Percentiles rank a stretch among this genome's conserved stretches.
Conservation (phyloP, 169 alveolate species). For the Perkinsus olseni region DNA sequence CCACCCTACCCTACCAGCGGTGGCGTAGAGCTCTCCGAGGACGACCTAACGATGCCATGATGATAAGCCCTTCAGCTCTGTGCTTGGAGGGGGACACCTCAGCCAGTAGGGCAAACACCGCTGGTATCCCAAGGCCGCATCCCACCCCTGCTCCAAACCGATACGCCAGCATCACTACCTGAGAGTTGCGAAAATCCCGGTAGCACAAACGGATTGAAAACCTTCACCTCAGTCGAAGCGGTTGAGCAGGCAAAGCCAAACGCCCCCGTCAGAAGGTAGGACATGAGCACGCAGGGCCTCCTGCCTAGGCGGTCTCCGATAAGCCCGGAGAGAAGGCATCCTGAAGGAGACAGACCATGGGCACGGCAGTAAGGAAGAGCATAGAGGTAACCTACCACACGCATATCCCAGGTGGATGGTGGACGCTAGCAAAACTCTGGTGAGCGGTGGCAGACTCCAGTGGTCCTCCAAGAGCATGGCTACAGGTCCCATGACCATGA, state of each 20-base stretch:
- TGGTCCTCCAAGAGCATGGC: background rate
- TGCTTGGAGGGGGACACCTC: background rate
- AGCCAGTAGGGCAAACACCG: background rate
- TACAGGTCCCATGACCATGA: background rate
- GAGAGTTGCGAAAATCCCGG: background rate
- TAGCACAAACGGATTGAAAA: background rate
- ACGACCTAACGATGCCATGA: background rate
- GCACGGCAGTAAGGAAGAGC: background rate
- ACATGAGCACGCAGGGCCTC: background rate
- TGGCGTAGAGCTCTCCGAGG: background rate
- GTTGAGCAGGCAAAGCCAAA: constrained; percentile 4
- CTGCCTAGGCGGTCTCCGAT: constrained; percentile 1
- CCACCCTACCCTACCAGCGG: background rate
- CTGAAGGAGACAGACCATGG: background rate
- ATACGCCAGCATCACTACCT: background rate
- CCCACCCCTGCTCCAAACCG: background rate
- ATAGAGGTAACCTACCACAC: background rate
- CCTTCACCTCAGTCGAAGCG: background rate
- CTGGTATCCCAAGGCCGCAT: background rate
- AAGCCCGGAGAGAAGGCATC: background rate
- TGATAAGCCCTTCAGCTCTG: background rate
- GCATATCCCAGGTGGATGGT: background rate
- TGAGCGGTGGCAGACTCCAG: background rate
- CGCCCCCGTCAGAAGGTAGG: background rate
- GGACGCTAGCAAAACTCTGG: background rate